Percentiles rank a stretch among this genome's conserved stretches.
Evolutionary conservation across 345 rosid genomes (phyloP).

Genomic region (Pistacia vera): DNA sequence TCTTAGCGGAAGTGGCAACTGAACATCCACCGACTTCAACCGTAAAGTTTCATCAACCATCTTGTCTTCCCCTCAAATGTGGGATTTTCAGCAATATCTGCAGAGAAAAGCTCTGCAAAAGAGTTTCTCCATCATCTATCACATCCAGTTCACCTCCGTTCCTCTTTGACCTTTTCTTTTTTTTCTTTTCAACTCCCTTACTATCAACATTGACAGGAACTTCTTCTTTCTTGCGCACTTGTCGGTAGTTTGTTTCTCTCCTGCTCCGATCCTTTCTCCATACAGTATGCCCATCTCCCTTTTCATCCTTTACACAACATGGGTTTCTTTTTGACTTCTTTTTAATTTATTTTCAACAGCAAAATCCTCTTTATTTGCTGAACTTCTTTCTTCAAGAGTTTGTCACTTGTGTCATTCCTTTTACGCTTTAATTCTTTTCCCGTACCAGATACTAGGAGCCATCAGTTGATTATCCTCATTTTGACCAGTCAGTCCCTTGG

Average conservation of each 20-base stretch:
- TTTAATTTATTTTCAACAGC: conserved; percentile 31
- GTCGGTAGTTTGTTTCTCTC: conserved; percentile 29
- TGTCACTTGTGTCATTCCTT: conserved; percentile 25
- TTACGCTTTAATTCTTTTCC: conserved; percentile 32
- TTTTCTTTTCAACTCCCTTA: conserved; percentile 23
- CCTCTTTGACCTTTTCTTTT: conserved; percentile 33
- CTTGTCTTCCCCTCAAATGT: conserved; percentile 25
- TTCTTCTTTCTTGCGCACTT: conserved; percentile 25
- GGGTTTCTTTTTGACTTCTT: conserved; percentile 28
- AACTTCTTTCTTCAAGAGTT: conserved; percentile 25
- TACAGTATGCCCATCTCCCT: conserved; percentile 1
- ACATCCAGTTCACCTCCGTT: conserved; percentile 47
- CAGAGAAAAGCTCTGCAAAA: conserved; percentile 56
- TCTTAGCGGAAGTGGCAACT: conserved; percentile 38
- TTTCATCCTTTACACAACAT: conserved; percentile 19
- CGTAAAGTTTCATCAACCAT: conserved; percentile 22
- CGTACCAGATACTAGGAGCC: too few species aligned
- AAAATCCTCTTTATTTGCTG: conserved; percentile 5
- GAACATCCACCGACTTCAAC: conserved; percentile 23
- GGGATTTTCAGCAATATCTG: conserved; percentile 24
- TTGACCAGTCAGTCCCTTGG: conserved; percentile 17
- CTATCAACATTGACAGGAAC: conserved; percentile 7
- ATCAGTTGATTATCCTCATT: conserved; percentile 13
- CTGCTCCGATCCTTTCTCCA: conserved; percentile 30
- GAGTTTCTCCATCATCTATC: conserved; percentile 64